Conservation (phyloP, 371 early-diverging fungal genomes). For the Apophysomyces trapeziformis region DNA sequence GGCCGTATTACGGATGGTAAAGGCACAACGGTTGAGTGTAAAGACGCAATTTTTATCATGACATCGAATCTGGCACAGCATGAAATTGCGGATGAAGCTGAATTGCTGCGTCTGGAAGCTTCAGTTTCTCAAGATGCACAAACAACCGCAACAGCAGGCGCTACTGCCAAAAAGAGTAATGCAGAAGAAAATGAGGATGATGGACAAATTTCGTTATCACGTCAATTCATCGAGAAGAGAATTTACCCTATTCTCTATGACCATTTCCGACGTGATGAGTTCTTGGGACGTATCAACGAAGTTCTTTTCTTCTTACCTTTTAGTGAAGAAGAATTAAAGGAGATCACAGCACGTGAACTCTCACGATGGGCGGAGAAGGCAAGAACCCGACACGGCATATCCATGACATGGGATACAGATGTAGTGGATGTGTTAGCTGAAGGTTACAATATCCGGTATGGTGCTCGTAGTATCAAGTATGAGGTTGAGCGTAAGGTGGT, state of each 20-base stretch:
- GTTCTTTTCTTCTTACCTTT: conserved; percentile 65
- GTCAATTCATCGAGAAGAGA: conserved; percentile 56
- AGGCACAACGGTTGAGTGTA: conserved; percentile 61
- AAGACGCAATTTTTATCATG: conserved; percentile 76
- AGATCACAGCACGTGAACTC: conserved; percentile 55
- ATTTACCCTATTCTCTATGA: conserved; percentile 63
- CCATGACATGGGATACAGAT: conserved; percentile 57
- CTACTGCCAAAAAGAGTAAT: conserved; percentile 39
- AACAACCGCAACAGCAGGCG: conserved; percentile 36
- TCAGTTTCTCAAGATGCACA: conserved; percentile 49
- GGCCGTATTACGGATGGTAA: conserved; percentile 77
- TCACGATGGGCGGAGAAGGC: conserved; percentile 61
- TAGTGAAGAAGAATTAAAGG: conserved; percentile 52
- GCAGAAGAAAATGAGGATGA: conserved; percentile 30
- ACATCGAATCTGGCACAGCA: conserved; percentile 75
- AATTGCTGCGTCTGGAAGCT: conserved; percentile 56
- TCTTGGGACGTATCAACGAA: conserved; percentile 66
- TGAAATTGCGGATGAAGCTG: conserved; percentile 66
- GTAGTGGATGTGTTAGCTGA: conserved; percentile 53
- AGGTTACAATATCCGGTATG: conserved; percentile 64
- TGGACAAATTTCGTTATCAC: conserved; percentile 45
- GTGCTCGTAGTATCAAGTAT: conserved; percentile 66
- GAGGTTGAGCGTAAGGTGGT: conserved; percentile 63
- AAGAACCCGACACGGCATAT: conserved; percentile 53
- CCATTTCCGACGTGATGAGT: conserved; percentile 65